Base-by-base conservation (phyloP, 805 yeast species). In the Metschnikowia gruessii region DNA sequence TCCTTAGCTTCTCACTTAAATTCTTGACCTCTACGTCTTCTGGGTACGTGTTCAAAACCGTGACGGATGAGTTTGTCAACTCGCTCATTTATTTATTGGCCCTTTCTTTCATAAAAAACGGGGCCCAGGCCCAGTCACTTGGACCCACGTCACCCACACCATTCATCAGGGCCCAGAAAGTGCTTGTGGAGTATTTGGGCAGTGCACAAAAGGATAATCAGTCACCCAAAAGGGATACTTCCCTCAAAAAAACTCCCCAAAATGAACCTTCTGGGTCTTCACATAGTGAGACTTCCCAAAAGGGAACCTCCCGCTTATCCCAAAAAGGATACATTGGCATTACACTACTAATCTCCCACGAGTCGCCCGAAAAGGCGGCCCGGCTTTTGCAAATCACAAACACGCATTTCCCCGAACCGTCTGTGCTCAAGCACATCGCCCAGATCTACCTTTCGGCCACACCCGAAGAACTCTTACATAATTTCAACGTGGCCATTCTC, bases 271-370 rank as follows among this genome's bases (percentile, higher is more conserved):
- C 28, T 11, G 3, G 3, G 3, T 3, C 8, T 6, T 10, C 28
- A 26, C 28, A 26, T 26, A 26, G 9, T 3, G 12, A 26, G 12
- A 26, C 28, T 6, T 7, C 28, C 28, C 12, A 6, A 26, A 26
- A 26, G 28, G 12, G 12, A 26, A 26, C 9, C 9, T 26, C 28
- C 28, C 28, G 28, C 12, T 52, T 72, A 8, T 52, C 50, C 21
- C 59, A 69, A 13, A 51, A 58, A 33, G 73, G 70, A 2, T 60
- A 64, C 46, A 61, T 72, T 65, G 77, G 75, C 1, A 58, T 72
- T 1, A 66, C 63, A 1, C 42, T 70, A 17, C 63, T 71, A 0
- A 54, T 70, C 4, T 50, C 58, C 5, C 42, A 45, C 13, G 54
- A 59, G 13, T 62, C 68, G 5, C 42, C 36, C 8, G 56, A 46